Evolutionary conservation across 495 filamentous ascomycete species (phyloP).

Genomic region (Bacidia rubella): DNA sequence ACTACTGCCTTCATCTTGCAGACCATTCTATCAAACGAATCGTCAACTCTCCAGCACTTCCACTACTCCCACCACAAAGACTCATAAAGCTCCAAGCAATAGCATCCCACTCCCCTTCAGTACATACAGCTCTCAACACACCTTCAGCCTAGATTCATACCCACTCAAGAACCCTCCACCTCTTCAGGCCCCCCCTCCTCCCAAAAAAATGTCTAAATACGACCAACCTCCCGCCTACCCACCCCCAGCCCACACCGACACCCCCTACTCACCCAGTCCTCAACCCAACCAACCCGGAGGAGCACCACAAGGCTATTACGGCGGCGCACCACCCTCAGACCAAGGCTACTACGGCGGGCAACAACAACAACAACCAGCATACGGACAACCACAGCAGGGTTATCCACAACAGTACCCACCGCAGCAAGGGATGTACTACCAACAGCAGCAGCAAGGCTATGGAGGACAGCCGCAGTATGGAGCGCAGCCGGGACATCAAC

Average conservation of each 20-base stretch:
- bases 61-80: no score
- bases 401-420: conserved; percentile 1
- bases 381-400: not conserved
- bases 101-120: no score
- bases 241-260: conserved; percentile 11
- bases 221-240: conserved; percentile 13
- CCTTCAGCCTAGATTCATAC: not conserved
- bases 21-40: no score
- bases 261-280: conserved; percentile 3
- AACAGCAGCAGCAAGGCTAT: conserved; percentile 17
- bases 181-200: no score
- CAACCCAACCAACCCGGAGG: not conserved
- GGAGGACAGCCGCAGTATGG: no score
- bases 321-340: not conserved
- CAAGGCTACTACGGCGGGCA: not conserved
- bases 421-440: conserved; percentile 19
- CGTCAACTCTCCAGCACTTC: no score
- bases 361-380: not conserved
- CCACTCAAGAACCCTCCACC: not conserved
- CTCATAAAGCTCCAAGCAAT: no score
- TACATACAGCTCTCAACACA: no score
- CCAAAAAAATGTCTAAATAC: conserved; percentile 17
- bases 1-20: no score
- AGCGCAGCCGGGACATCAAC: conserved; percentile 2
- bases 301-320: not conserved